These are phyloP conservation scores for Luffa aegyptiaca DNA, from an alignment of 306 rosid species.

Conservation along the genomic window DNA sequence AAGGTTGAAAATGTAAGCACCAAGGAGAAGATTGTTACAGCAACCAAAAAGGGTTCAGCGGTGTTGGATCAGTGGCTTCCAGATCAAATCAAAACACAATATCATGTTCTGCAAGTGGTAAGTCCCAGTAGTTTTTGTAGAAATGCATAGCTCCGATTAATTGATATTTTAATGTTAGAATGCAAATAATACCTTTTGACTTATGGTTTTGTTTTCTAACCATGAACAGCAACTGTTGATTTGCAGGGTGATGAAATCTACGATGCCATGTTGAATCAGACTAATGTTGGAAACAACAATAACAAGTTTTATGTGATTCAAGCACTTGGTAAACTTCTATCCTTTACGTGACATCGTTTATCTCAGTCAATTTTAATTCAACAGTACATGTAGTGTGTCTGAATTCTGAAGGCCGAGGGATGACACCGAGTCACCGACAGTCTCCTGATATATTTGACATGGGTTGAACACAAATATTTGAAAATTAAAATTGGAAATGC, in stretches of 20 bases:
- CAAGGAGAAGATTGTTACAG: constrained; percentile 57
- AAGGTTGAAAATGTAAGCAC: constrained; percentile 20
- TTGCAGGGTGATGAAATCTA: constrained; percentile 70
- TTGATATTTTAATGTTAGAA: not conserved
- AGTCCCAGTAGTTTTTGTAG: constrained; percentile 12
- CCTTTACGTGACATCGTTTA: not conserved
- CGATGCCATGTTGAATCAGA: constrained; percentile 91
- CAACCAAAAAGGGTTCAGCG: constrained; percentile 82
- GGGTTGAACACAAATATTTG: not conserved
- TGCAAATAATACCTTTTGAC: not conserved
- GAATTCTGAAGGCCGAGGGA: not conserved
- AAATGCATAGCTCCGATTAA: not conserved
- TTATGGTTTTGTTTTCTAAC: not conserved
- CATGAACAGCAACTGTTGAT: not conserved
- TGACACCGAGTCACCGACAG: not conserved
- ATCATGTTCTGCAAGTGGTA: constrained; percentile 75
- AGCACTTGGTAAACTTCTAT: constrained; percentile 57
- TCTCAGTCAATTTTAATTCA: not conserved
- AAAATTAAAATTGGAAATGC: not conserved
- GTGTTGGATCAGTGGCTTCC: constrained; percentile 87
- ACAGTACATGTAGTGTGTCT: not conserved
- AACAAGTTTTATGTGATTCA: constrained; percentile 86
- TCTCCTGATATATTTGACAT: not conserved
- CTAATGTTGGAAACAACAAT: constrained; percentile 69
- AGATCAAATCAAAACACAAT: constrained; percentile 51